Evolutionary conservation across 768 basidiomycete genomes (phyloP).

Genomic region (Obba rivulosa): DNA sequence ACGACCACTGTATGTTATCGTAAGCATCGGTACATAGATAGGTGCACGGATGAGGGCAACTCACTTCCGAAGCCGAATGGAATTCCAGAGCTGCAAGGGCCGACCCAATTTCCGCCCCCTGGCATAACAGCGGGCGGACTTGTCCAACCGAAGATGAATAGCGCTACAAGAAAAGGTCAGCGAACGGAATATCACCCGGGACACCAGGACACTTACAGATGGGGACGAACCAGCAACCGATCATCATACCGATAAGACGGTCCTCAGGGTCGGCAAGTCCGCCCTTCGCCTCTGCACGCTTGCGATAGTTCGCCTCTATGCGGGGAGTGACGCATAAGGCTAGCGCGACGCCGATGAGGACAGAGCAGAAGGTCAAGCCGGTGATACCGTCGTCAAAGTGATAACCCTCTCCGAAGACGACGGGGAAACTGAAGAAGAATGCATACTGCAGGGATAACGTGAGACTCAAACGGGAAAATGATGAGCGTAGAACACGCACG

Average conservation of each 20-base stretch:
- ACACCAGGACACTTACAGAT: slow-evolving; percentile 17
- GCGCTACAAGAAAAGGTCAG: slow-evolving; percentile 13
- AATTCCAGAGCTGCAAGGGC: slow-evolving; percentile 29
- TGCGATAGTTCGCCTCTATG: slow-evolving; percentile 29
- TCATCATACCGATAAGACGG: slow-evolving; percentile 33
- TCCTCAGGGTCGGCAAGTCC: slow-evolving; percentile 39
- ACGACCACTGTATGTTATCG: slow-evolving; percentile 23
- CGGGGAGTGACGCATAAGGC: slow-evolving; percentile 30
- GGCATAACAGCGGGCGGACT: slow-evolving; percentile 29
- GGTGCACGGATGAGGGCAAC: background rate
- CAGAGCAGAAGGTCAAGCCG: slow-evolving; percentile 36
- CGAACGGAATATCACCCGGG: background rate
- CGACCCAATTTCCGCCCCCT: slow-evolving; percentile 33
- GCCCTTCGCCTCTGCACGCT: slow-evolving; percentile 26
- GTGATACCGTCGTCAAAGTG: slow-evolving; percentile 31
- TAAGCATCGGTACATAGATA: background rate
- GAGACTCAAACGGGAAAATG: slow-evolving; percentile 7
- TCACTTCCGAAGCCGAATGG: slow-evolving; percentile 33
- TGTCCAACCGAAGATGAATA: slow-evolving; percentile 42
- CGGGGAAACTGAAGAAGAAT: slow-evolving; percentile 30
- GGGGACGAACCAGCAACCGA: slow-evolving; percentile 32
- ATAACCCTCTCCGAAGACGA: slow-evolving; percentile 34
- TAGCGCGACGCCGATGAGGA: slow-evolving; percentile 32
- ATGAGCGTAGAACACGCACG: slow-evolving; percentile 7
- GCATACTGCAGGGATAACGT: slow-evolving; percentile 21